Evolutionary conservation across 2,329 filamentous ascomycete genomes (phyloP).

Genomic region (Trichoderma koningiopsis): DNA sequence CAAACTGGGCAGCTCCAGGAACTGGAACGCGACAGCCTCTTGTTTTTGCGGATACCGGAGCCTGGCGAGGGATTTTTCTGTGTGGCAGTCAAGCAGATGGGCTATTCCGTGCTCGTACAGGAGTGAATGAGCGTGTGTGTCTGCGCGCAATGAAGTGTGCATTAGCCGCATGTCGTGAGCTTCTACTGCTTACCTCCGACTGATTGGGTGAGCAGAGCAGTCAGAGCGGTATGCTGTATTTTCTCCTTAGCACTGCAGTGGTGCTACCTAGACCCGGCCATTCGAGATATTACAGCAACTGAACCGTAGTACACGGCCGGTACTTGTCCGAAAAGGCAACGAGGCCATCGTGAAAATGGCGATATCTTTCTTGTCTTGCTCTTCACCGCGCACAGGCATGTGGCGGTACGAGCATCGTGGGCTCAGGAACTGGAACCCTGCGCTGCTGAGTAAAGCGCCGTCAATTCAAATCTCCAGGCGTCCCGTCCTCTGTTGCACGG

Average conservation of each 20-base stretch:
- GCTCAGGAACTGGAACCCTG: neutral
- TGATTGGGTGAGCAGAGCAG: neutral
- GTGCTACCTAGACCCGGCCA: neutral
- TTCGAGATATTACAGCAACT: neutral
- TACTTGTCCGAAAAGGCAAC: neutral
- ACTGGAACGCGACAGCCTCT: neutral
- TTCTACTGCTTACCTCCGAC: conserved; percentile 9
- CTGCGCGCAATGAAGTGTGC: neutral
- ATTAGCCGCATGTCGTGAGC: conserved; percentile 19
- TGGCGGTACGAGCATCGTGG: neutral
- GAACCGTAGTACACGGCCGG: neutral
- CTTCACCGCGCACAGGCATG: neutral
- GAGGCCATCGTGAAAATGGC: neutral
- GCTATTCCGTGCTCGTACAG: neutral
- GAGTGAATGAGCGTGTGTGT: neutral
- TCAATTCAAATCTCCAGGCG: neutral
- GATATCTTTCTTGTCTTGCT: neutral
- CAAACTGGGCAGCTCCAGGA: conserved; percentile 12
- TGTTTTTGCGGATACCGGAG: neutral
- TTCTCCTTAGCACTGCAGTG: neutral
- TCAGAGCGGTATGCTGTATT: neutral
- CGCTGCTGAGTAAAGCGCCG: neutral
- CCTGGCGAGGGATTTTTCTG: conserved; percentile 8
- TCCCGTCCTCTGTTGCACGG: conserved; percentile 13
- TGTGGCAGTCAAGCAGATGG: neutral